A percentile compares a stretch with the other conserved stretches of the same genome.
These are phyloP conservation scores for Talaromyces amestolkiae DNA, from an alignment of 2,329 filamentous ascomycete species.

Conservation along the genomic window DNA sequence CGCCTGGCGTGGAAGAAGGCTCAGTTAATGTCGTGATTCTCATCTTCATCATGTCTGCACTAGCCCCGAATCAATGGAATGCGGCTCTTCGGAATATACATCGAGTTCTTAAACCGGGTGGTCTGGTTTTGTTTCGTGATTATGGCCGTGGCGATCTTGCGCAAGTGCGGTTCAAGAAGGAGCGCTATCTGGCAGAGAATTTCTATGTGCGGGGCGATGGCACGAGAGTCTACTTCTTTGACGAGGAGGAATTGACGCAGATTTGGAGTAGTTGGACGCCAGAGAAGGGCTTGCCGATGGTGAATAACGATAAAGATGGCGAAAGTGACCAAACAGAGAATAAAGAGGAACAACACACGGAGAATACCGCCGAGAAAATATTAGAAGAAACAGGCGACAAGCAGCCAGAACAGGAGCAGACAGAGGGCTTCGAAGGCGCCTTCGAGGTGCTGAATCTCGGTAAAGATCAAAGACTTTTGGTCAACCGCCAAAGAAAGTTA, in stretches of 20 bases:
- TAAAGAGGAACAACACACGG: background rate
- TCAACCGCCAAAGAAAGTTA: slow-evolving; percentile 83
- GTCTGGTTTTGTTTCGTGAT: slow-evolving; percentile 91
- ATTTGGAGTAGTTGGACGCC: slow-evolving; percentile 67
- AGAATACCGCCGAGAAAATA: background rate
- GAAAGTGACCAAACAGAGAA: background rate
- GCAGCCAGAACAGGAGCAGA: slow-evolving; percentile 1
- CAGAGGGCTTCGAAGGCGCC: slow-evolving; percentile 23
- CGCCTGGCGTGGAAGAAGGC: slow-evolving; percentile 71
- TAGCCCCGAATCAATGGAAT: slow-evolving; percentile 80
- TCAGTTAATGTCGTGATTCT: slow-evolving; percentile 88
- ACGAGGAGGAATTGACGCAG: slow-evolving; percentile 71
- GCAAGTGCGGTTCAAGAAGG: slow-evolving; percentile 96
- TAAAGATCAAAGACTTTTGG: slow-evolving; percentile 81
- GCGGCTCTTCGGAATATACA: slow-evolving; percentile 78
- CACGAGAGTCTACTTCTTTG: slow-evolving; percentile 96
- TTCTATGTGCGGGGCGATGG: slow-evolving; percentile 96
- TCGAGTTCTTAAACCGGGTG: slow-evolving; percentile 81
- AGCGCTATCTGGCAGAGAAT: slow-evolving; percentile 89
- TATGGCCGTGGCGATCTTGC: slow-evolving; percentile 94
- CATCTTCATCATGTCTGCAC: slow-evolving; percentile 95
- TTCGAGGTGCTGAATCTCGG: slow-evolving; percentile 78
- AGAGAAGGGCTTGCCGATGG: slow-evolving; percentile 33
- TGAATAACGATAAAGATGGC: background rate
- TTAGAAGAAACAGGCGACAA: slow-evolving; percentile 19